Evolutionary conservation across 2,329 filamentous ascomycete genomes (phyloP).

Genomic region (Gaeumannomyces sp.): DNA sequence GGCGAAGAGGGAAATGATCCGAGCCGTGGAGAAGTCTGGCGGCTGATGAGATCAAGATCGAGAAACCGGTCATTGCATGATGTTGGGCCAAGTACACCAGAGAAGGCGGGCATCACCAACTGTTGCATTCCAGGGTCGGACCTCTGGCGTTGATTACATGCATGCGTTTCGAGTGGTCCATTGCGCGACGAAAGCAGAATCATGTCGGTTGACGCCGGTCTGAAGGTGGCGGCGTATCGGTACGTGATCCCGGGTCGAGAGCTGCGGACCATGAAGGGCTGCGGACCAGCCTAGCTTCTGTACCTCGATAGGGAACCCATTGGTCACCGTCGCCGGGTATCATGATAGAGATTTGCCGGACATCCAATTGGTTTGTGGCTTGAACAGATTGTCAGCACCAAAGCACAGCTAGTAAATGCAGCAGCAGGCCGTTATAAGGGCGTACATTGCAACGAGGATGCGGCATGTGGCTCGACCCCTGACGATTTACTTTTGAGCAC

Average conservation of each 20-base stretch:
- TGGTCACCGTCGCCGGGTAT: background rate
- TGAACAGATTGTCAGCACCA: background rate
- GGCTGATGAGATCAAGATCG: background rate
- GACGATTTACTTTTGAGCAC: background rate
- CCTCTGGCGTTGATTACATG: background rate
- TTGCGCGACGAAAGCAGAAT: background rate
- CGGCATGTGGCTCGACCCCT: background rate
- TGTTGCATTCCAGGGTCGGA: background rate
- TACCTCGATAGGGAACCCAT: conserved; percentile 1
- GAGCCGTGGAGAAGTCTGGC: background rate
- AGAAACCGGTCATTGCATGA: background rate
- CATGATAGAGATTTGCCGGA: conserved; percentile 1
- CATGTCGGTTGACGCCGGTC: background rate
- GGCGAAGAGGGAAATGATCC: no score
- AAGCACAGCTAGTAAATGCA: background rate
- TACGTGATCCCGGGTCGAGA: background rate
- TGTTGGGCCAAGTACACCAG: background rate
- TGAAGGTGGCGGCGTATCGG: background rate
- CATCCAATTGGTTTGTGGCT: background rate
- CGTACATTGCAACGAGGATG: background rate
- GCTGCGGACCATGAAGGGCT: background rate
- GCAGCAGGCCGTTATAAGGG: no score
- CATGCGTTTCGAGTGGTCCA: background rate
- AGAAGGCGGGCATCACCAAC: background rate
- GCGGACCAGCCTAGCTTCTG: background rate